Evolutionary conservation across 768 basidiomycete species (phyloP).

Genomic region (Calocybe gangraenosa): DNA sequence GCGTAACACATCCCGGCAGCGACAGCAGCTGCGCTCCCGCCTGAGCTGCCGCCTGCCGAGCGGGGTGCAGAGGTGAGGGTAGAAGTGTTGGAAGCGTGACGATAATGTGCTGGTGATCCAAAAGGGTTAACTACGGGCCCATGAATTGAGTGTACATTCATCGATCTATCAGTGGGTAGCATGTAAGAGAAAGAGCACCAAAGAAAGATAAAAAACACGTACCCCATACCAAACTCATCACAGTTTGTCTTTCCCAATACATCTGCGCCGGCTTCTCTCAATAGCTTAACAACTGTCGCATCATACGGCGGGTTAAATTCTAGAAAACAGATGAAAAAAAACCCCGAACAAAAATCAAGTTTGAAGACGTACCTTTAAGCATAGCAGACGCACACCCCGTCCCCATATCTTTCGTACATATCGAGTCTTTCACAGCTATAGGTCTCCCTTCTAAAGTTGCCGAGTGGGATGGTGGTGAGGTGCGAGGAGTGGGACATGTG

Average conservation of each 20-base stretch:
- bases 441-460: conserved; percentile 34
- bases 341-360: not conserved
- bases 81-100: not conserved
- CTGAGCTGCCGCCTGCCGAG: conserved; percentile 90
- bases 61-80: conserved; percentile 24
- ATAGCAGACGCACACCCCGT: conserved; percentile 78
- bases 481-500: conserved; percentile 4
- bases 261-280: conserved; percentile 60
- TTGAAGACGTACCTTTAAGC: conserved; percentile 46
- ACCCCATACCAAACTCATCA: conserved; percentile 99
- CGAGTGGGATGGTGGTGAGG: conserved; percentile 5
- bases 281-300: conserved; percentile 72
- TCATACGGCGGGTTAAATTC: conserved; percentile 80
- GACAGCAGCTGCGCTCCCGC: conserved; percentile 93
- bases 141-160: conserved; percentile 69
- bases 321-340: conserved; percentile 22
- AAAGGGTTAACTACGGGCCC: conserved; percentile 82
- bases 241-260: conserved; percentile 90
- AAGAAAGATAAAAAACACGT: conserved; percentile 17
- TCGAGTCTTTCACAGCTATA: conserved; percentile 85
- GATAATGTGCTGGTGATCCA: conserved; percentile 10
- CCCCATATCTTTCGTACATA: conserved; percentile 60
- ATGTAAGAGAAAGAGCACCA: not conserved
- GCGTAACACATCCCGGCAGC: conserved; percentile 78
- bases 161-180: conserved; percentile 45